Evolutionary conservation across 768 basidiomycete genomes (phyloP).

Genomic region (Chlorophyllum brunneum): DNA sequence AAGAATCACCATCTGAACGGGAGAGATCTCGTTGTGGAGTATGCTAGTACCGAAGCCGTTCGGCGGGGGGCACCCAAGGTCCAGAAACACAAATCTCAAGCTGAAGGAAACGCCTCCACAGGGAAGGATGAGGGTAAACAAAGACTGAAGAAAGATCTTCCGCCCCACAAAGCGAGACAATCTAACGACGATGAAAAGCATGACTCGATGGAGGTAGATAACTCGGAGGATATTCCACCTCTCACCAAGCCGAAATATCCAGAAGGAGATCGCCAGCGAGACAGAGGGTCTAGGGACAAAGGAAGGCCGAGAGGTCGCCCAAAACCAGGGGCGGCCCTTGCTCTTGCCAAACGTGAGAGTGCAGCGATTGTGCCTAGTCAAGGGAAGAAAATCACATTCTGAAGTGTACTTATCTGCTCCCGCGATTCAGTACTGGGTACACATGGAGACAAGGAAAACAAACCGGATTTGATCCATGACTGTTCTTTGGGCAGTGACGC

Average conservation of each 20-base stretch:
- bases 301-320: constrained; percentile 43
- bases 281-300: constrained; percentile 21
- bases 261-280: background rate
- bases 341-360: constrained; percentile 70
- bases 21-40: constrained; percentile 82
- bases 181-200: constrained; percentile 12
- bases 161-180: background rate
- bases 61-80: constrained; percentile 65
- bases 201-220: constrained; percentile 8
- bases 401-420: background rate
- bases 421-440: background rate
- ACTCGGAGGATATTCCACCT: constrained; percentile 6
- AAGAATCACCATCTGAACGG: constrained; percentile 84
- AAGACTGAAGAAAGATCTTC: background rate
- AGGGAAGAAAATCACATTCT: constrained; percentile 74
- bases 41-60: constrained; percentile 85
- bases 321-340: constrained; percentile 78
- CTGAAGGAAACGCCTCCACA: constrained; percentile 15
- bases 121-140: constrained; percentile 5
- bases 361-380: constrained; percentile 66
- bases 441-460: background rate
- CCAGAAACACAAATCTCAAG: constrained; percentile 13
- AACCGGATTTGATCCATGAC: background rate
- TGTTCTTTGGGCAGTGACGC: too few relatives aligned
- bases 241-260: background rate